phyloP scores from a whole-genome alignment of 345 rosid species.

The Aegle marmelos region DNA sequence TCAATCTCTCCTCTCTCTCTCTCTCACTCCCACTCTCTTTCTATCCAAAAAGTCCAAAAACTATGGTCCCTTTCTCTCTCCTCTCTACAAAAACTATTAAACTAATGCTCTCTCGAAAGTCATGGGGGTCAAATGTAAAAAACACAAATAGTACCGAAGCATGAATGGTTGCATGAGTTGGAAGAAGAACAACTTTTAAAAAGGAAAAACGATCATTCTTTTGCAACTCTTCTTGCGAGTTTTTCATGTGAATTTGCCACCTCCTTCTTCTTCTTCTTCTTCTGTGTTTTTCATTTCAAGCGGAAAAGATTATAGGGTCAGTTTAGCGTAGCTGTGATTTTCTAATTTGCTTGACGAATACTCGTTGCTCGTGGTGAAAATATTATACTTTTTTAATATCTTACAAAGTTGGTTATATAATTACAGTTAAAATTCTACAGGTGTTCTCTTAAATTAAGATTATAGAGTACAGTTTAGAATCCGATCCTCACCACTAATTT shows the following conservation, averaged over 20 bases:
- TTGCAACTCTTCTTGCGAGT: too few relatives aligned
- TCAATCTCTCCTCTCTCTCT: conserved; percentile 3
- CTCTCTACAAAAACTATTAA: neutral
- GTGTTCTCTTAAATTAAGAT: too few relatives aligned
- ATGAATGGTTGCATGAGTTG: neutral
- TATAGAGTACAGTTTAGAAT: too few relatives aligned
- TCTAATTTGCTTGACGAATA: too few relatives aligned
- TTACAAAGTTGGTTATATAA: too few relatives aligned
- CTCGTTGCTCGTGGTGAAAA: too few relatives aligned
- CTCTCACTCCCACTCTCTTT: neutral
- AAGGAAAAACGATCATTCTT: neutral
- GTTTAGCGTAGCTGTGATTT: too few relatives aligned
- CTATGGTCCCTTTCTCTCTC: conserved; percentile 9
- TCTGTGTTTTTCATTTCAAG: neutral
- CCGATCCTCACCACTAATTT: too few relatives aligned
- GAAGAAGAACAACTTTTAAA: neutral
- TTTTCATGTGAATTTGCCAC: neutral
- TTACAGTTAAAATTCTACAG: too few relatives aligned
- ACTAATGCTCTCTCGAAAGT: neutral
- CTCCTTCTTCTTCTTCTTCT: neutral
- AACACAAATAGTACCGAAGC: neutral
- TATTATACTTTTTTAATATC: too few relatives aligned
- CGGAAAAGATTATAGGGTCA: too few relatives aligned
- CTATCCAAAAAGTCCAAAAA: conserved; percentile 5
- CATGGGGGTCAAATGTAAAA: neutral